Evolutionary conservation across 768 basidiomycete genomes (phyloP).

Genomic region (Candolleomyces aberdarensis): DNA sequence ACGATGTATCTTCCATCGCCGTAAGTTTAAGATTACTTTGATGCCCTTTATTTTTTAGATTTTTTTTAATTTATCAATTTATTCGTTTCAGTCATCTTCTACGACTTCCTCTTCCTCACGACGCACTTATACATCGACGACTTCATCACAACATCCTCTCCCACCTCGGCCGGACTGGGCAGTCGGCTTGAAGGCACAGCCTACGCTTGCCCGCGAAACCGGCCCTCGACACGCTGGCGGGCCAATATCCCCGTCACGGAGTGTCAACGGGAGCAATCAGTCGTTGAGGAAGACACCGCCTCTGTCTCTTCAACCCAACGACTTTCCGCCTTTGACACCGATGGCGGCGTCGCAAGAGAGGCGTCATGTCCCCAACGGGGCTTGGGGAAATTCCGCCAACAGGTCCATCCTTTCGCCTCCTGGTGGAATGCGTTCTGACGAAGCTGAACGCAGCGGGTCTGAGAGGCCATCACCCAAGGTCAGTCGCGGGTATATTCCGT

Average conservation of each 20-base stretch:
- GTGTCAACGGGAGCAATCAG: constrained; percentile 28
- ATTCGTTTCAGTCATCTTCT: constrained; percentile 55
- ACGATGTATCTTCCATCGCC: constrained; percentile 74
- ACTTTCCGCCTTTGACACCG: constrained; percentile 34
- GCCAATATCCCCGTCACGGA: constrained; percentile 37
- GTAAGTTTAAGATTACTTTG: constrained; percentile 43
- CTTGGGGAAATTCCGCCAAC: constrained; percentile 62
- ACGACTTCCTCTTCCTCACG: constrained; percentile 79
- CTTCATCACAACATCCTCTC: constrained; percentile 73
- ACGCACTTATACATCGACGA: constrained; percentile 69
- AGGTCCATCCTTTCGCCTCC: constrained; percentile 49
- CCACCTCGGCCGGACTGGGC: constrained; percentile 89
- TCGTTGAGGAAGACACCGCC: constrained; percentile 34
- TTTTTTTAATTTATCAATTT: constrained; percentile 8
- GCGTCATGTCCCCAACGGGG: constrained; percentile 55
- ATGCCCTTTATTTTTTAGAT: constrained; percentile 1
- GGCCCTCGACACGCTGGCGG: constrained; percentile 38
- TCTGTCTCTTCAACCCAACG: constrained; percentile 16
- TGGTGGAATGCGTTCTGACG: constrained; percentile 26
- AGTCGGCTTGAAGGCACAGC: constrained; percentile 76
- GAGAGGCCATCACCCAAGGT: constrained; percentile 51
- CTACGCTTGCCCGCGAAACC: constrained; percentile 59
- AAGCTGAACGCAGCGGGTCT: constrained; percentile 40
- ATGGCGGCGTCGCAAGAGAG: constrained; percentile 43
- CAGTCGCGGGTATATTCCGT: no score